Base-by-base conservation (phyloP, 164 flowering plant species). In the Dillenia turbinata region DNA sequence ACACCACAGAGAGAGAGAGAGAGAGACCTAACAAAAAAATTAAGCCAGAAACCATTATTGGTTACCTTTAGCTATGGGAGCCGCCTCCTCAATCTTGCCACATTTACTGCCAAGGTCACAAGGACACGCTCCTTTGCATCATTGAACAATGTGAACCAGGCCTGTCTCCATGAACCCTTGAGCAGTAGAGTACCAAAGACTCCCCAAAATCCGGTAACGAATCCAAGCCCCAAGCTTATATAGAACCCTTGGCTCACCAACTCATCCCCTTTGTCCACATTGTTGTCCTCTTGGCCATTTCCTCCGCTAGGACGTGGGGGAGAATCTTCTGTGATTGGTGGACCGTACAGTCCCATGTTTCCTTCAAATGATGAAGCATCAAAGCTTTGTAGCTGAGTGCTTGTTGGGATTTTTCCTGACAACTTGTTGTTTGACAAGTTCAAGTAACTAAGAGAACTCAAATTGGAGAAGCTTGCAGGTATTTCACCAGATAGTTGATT, bases 351-450 rank as follows among this genome's bases (percentile, higher is more conserved):
- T 12, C 63, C 57, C 0, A 71, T 56, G 22, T 84, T 84, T 24
- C 77, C 80, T 10, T 15, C 51, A 57, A 60, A 81, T 9, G 76
- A 9, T 5, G 72, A 52, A 16, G 54, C 66, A 40, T 57, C 59
- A 16, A 79, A 75, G 14, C 81, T 73, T 12, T 66, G 14, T 59
- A 78, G 7, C 47, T 81, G 85, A 3, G 73, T 77, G 2, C 17
- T 10, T 10, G 16, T 49, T 15, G 89, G 86, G 2, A 82, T 72
- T 54, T 1, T 52, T 0, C 86, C 83, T 0, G 84, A 75, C 17
- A 85, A 69, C 46, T 77, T 61, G 51, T 80, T 85, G 69, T 74
- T 50, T 1, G 86, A 82, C 5, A 82, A 46, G 52, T 83, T 77
- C 45, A 83, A 16, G 57, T 72, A 64, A 12, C 67, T 44, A 53